Percentiles rank a stretch among this genome's conserved stretches.
phyloP scores from a whole-genome alignment of 345 rosid genomes.

The Populus simonii region DNA sequence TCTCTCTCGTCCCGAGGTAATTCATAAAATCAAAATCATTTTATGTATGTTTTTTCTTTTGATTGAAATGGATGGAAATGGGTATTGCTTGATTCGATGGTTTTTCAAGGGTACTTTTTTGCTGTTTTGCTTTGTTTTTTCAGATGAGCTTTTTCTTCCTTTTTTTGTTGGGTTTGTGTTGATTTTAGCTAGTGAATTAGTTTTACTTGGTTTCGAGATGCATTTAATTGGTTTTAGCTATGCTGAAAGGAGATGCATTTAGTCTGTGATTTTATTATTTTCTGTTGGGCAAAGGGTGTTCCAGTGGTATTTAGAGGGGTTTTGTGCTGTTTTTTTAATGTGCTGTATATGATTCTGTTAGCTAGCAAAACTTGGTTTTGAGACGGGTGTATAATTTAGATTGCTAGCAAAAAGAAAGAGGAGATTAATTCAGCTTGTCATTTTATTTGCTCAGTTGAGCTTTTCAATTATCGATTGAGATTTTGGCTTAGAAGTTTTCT shows the following conservation, averaged over 20 bases:
- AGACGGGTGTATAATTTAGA: neutral
- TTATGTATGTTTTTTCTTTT: neutral
- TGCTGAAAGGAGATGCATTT: neutral
- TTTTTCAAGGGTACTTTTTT: neutral
- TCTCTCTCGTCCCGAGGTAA: constrained; percentile 88
- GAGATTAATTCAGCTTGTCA: neutral
- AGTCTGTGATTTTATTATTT: neutral
- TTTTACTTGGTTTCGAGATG: neutral
- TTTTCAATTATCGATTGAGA: neutral
- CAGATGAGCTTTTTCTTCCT: neutral
- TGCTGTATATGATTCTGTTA: neutral
- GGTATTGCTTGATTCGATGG: neutral
- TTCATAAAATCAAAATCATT: neutral
- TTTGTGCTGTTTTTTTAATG: neutral
- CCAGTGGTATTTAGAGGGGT: neutral
- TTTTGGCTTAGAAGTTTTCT: neutral
- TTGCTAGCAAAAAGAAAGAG: neutral
- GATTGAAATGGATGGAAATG: neutral
- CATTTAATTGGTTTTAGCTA: neutral
- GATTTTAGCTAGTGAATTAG: too few species aligned
- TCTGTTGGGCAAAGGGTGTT: neutral
- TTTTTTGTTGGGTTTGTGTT: neutral
- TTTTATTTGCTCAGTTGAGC: neutral
- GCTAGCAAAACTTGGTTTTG: neutral
- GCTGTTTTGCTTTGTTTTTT: neutral